phyloP scores from a whole-genome alignment of 2,329 filamentous ascomycete genomes.

The Stachybotrys echinatus region DNA sequence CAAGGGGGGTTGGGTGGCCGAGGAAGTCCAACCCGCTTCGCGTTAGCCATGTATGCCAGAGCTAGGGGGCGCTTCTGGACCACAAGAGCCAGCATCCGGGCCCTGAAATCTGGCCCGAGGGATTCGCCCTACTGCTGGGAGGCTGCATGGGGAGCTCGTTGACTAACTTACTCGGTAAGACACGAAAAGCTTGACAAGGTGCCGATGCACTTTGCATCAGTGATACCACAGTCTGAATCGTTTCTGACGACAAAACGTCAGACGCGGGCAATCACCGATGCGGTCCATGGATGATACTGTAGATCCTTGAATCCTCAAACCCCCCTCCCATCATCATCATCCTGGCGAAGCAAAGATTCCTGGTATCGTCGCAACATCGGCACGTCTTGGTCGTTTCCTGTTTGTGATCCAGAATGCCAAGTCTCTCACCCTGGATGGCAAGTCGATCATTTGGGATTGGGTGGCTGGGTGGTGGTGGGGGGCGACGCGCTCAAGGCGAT shows the following conservation, averaged over 20 bases:
- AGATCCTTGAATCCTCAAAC: too few species aligned
- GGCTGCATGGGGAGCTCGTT: neutral
- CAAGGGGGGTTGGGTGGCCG: too few species aligned
- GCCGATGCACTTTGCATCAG: neutral
- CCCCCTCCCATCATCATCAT: too few species aligned
- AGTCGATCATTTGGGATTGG: neutral
- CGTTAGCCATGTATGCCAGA: too few species aligned
- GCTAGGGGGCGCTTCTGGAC: too few species aligned
- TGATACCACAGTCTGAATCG: too few species aligned
- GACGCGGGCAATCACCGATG: too few species aligned
- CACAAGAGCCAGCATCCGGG: too few species aligned
- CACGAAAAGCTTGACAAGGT: neutral
- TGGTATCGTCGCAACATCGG: neutral
- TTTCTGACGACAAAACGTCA: too few species aligned
- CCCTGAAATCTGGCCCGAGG: too few species aligned
- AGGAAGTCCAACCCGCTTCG: too few species aligned
- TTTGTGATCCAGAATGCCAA: neutral
- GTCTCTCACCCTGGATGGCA: neutral
- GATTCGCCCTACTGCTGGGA: too few species aligned
- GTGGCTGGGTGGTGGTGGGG: neutral
- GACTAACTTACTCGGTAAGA: neutral
- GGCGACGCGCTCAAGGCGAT: neutral
- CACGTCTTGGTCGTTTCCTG: neutral
- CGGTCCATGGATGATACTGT: neutral
- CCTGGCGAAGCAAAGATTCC: neutral